Evolutionary conservation across 2,329 filamentous ascomycete species (phyloP), one percentile per base, ranked within the genome.

Genomic region (Colletotrichum sp.): DNA sequence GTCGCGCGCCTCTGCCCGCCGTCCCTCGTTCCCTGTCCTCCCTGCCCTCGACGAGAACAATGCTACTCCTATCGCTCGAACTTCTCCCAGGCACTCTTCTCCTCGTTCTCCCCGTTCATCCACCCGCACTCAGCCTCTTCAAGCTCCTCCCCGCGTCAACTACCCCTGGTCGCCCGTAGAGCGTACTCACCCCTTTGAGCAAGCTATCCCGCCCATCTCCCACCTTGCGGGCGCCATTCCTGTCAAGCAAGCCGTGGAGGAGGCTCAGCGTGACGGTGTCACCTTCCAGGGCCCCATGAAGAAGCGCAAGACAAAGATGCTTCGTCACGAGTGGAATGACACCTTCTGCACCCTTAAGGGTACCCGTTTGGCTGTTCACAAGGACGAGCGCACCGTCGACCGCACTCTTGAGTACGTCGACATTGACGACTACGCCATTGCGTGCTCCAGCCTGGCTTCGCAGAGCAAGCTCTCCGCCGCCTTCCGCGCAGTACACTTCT

Each of bases 291-390:
- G 97, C 2, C 96, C 93, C 85, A 98, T 99, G 92, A 96, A 95
- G 89, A 98, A 98, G 89, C 95, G 96, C 82, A 95, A 95, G 87
- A 98, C 94, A 38, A 93, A 93, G 81, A 93, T 98, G 88, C 91
- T 98, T 76, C 94, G 95, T 58, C 95, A 98, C 84, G 96, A 98
- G 86, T 98, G 96, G 96, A 92, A 96, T 81, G 95, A 98, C 83
- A 94, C 95, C 79, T 97, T 96, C 87, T 98, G 97, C 84, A 95
- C 95, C 30, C 93, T 98, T 78, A 93, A 93, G 80, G 94, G 94
- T 74, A 95, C 93, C 30, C 91, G 92, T 32, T 89, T 95, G 48
- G 93, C 94, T 71, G 94, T 96, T 91, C 94, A 96, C 88, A 92
- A 93, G 81, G 91, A 94, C 78, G 85, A 84, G 38, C 81, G 83